These are phyloP conservation scores for Lactarius indigo DNA, from an alignment of 768 basidiomycete genomes.

Conservation along the genomic window DNA sequence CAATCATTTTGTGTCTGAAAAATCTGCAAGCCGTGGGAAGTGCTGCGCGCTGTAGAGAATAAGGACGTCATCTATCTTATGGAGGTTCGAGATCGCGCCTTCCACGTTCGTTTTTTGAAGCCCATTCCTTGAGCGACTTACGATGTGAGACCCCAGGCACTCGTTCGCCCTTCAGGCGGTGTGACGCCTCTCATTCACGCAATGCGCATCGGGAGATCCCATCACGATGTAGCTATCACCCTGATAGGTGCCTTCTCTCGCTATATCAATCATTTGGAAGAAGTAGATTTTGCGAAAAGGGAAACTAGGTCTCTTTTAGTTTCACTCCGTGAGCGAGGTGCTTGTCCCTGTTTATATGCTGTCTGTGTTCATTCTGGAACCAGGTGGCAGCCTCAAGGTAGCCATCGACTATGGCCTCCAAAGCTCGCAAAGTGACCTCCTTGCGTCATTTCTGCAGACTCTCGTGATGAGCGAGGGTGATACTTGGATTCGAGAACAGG, in stretches of 20 bases:
- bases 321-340: conserved; percentile 58
- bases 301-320: conserved; percentile 72
- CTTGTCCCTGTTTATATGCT: background rate
- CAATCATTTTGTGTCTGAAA: background rate
- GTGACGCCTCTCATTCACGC: conserved; percentile 90
- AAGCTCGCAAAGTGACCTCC: conserved; percentile 76
- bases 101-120: conserved; percentile 53
- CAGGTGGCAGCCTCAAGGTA: conserved; percentile 81
- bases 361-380: conserved; percentile 2
- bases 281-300: conserved; percentile 65
- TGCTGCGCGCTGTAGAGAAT: conserved; percentile 80
- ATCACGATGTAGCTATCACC: conserved; percentile 81
- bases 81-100: conserved; percentile 78
- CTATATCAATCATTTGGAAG: conserved; percentile 85
- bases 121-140: background rate
- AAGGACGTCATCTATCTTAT: conserved; percentile 80
- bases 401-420: conserved; percentile 88
- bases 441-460: conserved; percentile 91
- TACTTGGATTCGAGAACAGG: conserved; percentile 76
- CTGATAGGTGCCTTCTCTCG: conserved; percentile 88
- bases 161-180: conserved; percentile 82
- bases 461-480: conserved; percentile 97
- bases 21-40: conserved; percentile 49
- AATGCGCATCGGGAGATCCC: conserved; percentile 71
- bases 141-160: conserved; percentile 42